phyloP scores from a whole-genome alignment of 441 rosid genomes.

The Erodium texanum region DNA sequence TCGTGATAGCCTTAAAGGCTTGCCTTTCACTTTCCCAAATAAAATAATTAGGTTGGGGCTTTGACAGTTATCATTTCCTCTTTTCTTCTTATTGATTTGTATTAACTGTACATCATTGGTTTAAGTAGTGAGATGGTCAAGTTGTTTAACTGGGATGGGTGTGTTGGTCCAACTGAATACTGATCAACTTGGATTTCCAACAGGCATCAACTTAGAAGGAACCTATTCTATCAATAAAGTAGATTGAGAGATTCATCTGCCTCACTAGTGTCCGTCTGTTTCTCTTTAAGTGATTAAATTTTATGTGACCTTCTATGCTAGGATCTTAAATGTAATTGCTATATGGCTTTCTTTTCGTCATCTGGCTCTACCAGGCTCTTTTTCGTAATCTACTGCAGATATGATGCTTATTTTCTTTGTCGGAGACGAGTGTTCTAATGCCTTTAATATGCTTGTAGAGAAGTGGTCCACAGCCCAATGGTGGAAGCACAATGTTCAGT shows the following conservation, averaged over 20 bases:
- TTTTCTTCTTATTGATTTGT: background rate
- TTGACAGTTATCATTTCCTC: background rate
- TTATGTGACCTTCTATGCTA: background rate
- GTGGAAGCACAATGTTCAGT: slow-evolving; percentile 93
- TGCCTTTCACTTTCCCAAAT: slow-evolving; percentile 75
- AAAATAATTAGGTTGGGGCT: slow-evolving; percentile 45
- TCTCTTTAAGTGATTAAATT: background rate
- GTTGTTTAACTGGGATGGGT: background rate
- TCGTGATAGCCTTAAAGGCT: slow-evolving; percentile 79
- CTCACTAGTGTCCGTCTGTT: background rate
- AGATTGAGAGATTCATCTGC: background rate
- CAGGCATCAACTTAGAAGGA: slow-evolving; percentile 9
- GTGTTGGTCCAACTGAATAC: background rate
- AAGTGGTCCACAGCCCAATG: slow-evolving; percentile 80
- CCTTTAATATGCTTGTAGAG: slow-evolving; percentile 38
- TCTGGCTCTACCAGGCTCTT: too few relatives aligned
- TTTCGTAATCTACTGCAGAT: too few relatives aligned
- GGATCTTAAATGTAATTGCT: background rate
- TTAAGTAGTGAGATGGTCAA: background rate
- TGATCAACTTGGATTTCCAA: background rate
- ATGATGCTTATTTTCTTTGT: too few relatives aligned
- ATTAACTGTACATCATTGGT: background rate
- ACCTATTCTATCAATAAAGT: background rate
- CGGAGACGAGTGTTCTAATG: slow-evolving; percentile 13
- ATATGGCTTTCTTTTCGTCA: background rate